A percentile compares a stretch with the other conserved stretches of the same genome.
These are phyloP conservation scores for Fusarium secorum DNA, from an alignment of 2,329 filamentous ascomycete genomes.

Conservation along the genomic window DNA sequence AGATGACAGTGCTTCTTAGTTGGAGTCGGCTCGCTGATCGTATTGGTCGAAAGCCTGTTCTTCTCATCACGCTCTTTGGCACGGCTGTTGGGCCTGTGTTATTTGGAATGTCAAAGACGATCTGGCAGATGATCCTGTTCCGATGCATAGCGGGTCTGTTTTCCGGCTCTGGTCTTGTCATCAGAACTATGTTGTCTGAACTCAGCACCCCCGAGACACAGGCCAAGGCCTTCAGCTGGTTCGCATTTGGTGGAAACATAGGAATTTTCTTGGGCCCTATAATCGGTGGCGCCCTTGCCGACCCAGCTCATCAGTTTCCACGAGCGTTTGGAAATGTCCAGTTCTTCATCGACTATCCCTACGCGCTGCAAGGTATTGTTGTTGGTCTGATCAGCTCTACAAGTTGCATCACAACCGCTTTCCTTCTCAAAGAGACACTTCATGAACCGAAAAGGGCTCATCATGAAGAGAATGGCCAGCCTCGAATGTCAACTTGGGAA, in stretches of 20 bases:
- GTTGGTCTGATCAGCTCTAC: conserved; percentile 64
- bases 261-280: conserved; percentile 78
- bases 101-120: conserved; percentile 71
- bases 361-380: conserved; percentile 63
- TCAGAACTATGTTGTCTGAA: conserved; percentile 80
- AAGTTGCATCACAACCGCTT: conserved; percentile 57
- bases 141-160: conserved; percentile 77
- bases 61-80: conserved; percentile 72
- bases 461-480: not conserved
- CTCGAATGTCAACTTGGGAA: conserved; percentile 38
- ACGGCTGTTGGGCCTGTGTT: conserved; percentile 66
- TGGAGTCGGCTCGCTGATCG: conserved; percentile 73
- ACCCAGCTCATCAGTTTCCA: conserved; percentile 71
- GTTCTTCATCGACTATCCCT: conserved; percentile 61
- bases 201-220: conserved; percentile 74
- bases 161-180: conserved; percentile 75
- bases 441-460: conserved; percentile 22
- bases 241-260: conserved; percentile 77
- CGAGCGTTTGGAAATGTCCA: conserved; percentile 54
- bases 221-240: conserved; percentile 77
- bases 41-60: conserved; percentile 75
- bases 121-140: conserved; percentile 79
- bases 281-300: conserved; percentile 72
- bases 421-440: conserved; percentile 72
- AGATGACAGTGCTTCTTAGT: conserved; percentile 78